Conservation (phyloP, 345 rosid species). For the Euphorbia tirucalli region DNA sequence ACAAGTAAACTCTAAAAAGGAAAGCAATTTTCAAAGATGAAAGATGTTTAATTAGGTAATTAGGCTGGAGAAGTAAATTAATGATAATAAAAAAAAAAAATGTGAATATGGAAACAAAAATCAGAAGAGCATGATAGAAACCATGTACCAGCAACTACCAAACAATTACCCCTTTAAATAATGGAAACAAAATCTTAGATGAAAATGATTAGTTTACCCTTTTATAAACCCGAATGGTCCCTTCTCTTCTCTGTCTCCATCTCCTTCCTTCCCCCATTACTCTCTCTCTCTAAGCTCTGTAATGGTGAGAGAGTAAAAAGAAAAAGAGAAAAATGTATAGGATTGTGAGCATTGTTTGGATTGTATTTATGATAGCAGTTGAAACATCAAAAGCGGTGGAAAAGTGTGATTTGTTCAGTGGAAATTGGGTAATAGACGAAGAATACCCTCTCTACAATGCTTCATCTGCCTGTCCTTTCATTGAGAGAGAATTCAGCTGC, state of each 20-base stretch:
- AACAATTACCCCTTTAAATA: background rate
- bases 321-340: no score
- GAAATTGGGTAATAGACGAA: conserved; percentile 19
- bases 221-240: background rate
- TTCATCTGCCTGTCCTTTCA: conserved; percentile 39
- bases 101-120: no score
- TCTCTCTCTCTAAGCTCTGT: no score
- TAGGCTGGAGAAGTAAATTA: no score
- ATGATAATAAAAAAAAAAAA: no score
- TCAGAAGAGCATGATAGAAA: background rate
- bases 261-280: background rate
- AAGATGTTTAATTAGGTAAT: no score
- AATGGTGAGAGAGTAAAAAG: no score
- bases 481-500: conserved; percentile 53
- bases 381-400: background rate
- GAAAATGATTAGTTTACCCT: background rate
- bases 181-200: background rate
- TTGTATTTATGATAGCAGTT: no score
- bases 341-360: no score
- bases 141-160: background rate
- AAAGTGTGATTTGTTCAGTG: conserved; percentile 17
- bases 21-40: no score
- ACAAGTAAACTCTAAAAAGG: no score
- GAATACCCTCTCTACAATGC: conserved; percentile 20
- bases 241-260: background rate